A percentile compares a stretch with the other conserved stretches of the same genome.
Evolutionary conservation across 1,284 basidiomycete genomes (phyloP).

Genomic region (Leccinum griseonigrum): DNA sequence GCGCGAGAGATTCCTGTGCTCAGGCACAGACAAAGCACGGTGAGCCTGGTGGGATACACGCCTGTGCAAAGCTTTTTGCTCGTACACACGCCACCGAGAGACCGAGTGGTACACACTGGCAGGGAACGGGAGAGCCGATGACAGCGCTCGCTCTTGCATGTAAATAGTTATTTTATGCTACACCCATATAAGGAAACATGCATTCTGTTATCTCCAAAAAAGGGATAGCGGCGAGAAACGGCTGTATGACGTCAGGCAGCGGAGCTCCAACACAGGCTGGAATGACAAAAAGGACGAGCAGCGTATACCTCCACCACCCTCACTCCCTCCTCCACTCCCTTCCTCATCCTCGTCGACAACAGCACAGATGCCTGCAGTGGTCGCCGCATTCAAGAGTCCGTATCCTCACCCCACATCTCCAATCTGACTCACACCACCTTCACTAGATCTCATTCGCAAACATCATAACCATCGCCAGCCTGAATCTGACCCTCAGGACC

Average conservation of each 20-base stretch:
- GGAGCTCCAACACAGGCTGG: slow-evolving; percentile 31
- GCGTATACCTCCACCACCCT: slow-evolving; percentile 10
- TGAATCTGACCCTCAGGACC: slow-evolving; percentile 33
- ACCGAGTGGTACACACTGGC: slow-evolving; percentile 29
- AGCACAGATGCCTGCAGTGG: slow-evolving; percentile 41
- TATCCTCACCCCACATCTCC: slow-evolving; percentile 7
- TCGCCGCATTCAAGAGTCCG: slow-evolving; percentile 74
- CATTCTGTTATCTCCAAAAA: slow-evolving; percentile 5
- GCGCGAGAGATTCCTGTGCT: slow-evolving; percentile 43
- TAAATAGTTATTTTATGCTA: slow-evolving; percentile 1
- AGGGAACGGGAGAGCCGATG: slow-evolving; percentile 11
- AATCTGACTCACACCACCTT: slow-evolving; percentile 22
- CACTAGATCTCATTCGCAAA: slow-evolving; percentile 80
- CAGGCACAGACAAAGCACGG: slow-evolving; percentile 49
- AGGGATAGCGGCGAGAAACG: slow-evolving; percentile 6
- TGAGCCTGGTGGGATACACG: slow-evolving; percentile 66
- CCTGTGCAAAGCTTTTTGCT: slow-evolving; percentile 69
- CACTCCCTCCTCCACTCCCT: background rate
- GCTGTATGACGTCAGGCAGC: slow-evolving; percentile 32
- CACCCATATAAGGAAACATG: background rate
- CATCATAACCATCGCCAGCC: slow-evolving; percentile 51
- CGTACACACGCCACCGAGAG: slow-evolving; percentile 61
- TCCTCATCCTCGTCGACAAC: slow-evolving; percentile 7
- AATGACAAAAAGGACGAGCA: slow-evolving; percentile 34
- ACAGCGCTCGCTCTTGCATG: background rate